Evolutionary conservation across 495 filamentous ascomycete genomes (phyloP), one percentile per base, ranked within the genome.

Genomic region (Zalerion maritima): DNA sequence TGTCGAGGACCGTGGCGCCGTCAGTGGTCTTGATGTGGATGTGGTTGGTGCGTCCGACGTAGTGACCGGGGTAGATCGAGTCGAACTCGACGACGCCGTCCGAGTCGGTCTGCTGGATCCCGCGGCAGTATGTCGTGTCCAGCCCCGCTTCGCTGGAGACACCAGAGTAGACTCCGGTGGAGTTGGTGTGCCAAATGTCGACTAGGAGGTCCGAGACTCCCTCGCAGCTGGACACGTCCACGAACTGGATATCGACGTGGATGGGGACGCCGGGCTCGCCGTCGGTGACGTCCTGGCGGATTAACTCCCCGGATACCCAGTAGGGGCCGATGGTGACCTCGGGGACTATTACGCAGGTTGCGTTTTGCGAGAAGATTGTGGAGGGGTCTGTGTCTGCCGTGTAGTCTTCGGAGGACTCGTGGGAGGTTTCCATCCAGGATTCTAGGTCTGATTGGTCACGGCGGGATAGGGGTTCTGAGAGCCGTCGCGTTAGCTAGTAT

Each of bases 131-230:
- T 10, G 56, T 69, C 1, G 43, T 54, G 43, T 71, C 49, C 8
- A 64, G 45, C 29, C 57, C 60, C 9, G 38, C 52, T 21, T 55
- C 38, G 17, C 35, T 42, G 15, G 46, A 41, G 11, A 54, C 31
- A 4, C 51, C 54, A 0, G 55, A 59, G 45, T 70, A 71, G 14
- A 61, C 54, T 18, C 66, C 67, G 2, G 65, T 72, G 7, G 69
- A 20, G 41, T 73, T 73, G 47, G 52, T 58, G 29, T 51, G 48
- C 70, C 70, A 74, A n/a, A 69, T 49, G 26, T 75, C 69, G 31
- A 62, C 49, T 28, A 59, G 58, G 5, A 71, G 37, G 21, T 59
- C 46, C 3, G 51, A 36, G 20, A 71, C 49, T 0, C 66, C 60
- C 38, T 60, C 49, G 37, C 68, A 73, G 31, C 52, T 66, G 18